Evolutionary conservation across 2,329 filamentous ascomycete species (phyloP).

Genomic region (Sporothrix sp.): DNA sequence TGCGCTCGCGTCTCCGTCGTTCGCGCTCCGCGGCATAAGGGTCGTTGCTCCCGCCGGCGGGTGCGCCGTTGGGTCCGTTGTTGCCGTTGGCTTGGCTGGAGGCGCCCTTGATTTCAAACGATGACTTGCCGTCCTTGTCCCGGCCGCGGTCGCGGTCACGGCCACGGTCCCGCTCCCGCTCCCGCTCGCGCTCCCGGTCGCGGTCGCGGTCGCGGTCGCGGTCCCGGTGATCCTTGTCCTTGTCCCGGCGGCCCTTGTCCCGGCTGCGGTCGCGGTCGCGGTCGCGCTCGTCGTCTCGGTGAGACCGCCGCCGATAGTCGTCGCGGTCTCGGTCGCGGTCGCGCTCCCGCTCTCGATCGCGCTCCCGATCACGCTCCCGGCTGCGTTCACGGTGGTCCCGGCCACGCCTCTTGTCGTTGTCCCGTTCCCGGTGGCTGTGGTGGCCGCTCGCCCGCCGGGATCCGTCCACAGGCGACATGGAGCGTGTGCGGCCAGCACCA

Average conservation of each 20-base stretch:
- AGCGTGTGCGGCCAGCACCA: constrained; percentile 1
- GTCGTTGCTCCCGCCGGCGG: constrained; percentile 29
- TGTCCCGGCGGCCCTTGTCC: constrained; percentile 15
- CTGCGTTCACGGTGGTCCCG: constrained; percentile 21
- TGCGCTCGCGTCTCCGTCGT: constrained; percentile 53
- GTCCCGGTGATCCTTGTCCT: background rate
- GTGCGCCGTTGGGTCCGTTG: background rate
- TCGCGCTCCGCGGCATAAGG: constrained; percentile 63
- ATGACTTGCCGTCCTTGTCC: constrained; percentile 21
- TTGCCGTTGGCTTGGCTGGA: constrained; percentile 10
- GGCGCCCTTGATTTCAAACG: constrained; percentile 31
- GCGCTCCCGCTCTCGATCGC: constrained; percentile 17
- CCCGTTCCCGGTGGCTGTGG: constrained; percentile 13
- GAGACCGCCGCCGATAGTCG: background rate
- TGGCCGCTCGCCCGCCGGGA: constrained; percentile 5
- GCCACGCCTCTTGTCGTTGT: constrained; percentile 25
- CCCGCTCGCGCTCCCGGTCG: constrained; percentile 25
- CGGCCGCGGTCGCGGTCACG: constrained; percentile 23
- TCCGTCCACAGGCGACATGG: constrained; percentile 11
- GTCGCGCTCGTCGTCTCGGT: constrained; percentile 2
- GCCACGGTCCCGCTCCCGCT: constrained; percentile 13
- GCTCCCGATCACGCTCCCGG: constrained; percentile 17
- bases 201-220: constrained; percentile 19
- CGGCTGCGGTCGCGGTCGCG: constrained; percentile 22
- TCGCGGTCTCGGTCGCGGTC: constrained; percentile 1